Base-by-base conservation (phyloP, 2,329 filamentous ascomycete genomes). In the Phialemonium atrogriseum region DNA sequence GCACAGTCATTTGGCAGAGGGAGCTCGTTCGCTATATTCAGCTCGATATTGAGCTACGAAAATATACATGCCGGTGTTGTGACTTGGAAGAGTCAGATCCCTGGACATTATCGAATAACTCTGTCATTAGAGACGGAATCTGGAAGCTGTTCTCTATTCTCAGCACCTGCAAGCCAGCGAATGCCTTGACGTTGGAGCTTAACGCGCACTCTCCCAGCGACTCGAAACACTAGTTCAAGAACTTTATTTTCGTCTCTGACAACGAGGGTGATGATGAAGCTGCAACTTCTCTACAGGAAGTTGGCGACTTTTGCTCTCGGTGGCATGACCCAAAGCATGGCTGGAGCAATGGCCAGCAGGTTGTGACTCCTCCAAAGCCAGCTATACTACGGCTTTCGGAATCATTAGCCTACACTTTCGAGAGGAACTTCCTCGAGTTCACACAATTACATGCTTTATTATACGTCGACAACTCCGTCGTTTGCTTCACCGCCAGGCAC, bases 401-500 rank as follows among this genome's bases (percentile, higher is more conserved):
- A 20, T 14, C 10, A 39, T 47, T 21, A 6, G 12, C 23, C 2
- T 25, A 7, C 13, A 33, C 20, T 20, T 35, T 27, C 29, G 34
- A 18, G 24, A 45, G 26, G n/a, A 5, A 5, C 32, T 49, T 5
- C 50, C 49, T 32, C 34, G 12, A 26, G 47, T 56, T 19, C 10
- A 46, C 4, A 47, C 34, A 19, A 52, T 56, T 23, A 55, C 50
- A 3, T 25, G 40, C 30, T 37, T 58, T 21, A 35, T 54, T 16
- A 42, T 59, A 12, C 49, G 51, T 39, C 53, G 53, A 44, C 49
- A 58, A 33, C 32, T 56, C 27, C 48, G 56, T 12, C 50, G 50
- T 40, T 36, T 27, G 10, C 13, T 57, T 43, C 16, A 10, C 19
- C 30, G 37, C 7, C 1, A 0, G 5, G 16, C 10, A 25, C 25